Conservation (phyloP, 2,329 filamentous ascomycete species). For the Xylariales sp. region DNA sequence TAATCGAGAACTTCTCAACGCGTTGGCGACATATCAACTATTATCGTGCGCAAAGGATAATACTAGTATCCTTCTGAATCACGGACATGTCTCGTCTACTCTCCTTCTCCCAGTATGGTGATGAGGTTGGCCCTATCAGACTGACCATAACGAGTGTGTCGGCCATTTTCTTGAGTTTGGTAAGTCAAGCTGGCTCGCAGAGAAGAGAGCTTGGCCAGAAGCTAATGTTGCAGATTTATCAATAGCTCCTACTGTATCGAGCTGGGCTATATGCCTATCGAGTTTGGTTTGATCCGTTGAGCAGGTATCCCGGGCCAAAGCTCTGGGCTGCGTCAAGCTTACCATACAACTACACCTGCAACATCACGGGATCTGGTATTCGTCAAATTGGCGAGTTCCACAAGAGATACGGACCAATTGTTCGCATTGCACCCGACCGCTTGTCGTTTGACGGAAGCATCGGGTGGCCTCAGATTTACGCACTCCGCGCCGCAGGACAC, state of each 20-base stretch:
- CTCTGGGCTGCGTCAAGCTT: neutral
- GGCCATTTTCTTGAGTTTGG: neutral
- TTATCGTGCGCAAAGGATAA: too few relatives aligned
- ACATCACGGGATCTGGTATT: neutral
- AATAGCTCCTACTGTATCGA: neutral
- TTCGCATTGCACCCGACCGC: slow-evolving; percentile 36
- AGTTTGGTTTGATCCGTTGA: slow-evolving; percentile 1
- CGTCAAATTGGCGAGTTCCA: slow-evolving; percentile 14
- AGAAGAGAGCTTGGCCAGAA: neutral
- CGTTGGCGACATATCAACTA: too few relatives aligned
- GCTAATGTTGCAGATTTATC: neutral
- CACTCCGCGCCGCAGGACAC: slow-evolving; percentile 18
- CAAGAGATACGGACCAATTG: slow-evolving; percentile 30
- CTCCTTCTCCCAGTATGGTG: too few relatives aligned
- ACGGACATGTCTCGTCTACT: too few relatives aligned
- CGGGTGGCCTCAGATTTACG: slow-evolving; percentile 28
- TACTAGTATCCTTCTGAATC: too few relatives aligned
- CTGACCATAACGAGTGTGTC: too few relatives aligned
- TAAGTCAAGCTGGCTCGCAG: neutral
- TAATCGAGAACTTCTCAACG: too few relatives aligned
- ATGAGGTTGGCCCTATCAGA: too few relatives aligned
- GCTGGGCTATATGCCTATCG: neutral
- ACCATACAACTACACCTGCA: neutral
- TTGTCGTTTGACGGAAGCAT: slow-evolving; percentile 25
- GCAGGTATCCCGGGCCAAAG: slow-evolving; percentile 1